phyloP scores from a whole-genome alignment of 2,329 filamentous ascomycete species.

The Diaporthe nobilis region DNA sequence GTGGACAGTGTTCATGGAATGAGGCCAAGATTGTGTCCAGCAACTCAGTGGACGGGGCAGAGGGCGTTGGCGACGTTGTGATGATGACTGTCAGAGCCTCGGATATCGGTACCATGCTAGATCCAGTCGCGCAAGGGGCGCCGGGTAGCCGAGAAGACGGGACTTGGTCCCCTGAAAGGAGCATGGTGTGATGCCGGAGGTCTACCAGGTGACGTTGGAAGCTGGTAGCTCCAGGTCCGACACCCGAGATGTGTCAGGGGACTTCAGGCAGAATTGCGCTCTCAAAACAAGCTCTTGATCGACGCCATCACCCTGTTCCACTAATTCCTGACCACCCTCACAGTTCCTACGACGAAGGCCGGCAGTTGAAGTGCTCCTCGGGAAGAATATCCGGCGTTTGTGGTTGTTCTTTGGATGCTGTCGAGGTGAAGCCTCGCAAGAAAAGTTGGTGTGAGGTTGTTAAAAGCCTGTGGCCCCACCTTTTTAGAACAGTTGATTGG shows the following conservation, averaged over 20 bases:
- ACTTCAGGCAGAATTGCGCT: constrained; percentile 36
- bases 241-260: constrained; percentile 23
- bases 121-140: constrained; percentile 29
- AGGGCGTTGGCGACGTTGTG: constrained; percentile 70
- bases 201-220: background rate
- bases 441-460: constrained; percentile 14
- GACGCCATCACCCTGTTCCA: constrained; percentile 20
- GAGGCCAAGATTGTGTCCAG: constrained; percentile 62
- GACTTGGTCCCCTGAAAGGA: background rate
- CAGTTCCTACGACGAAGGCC: background rate
- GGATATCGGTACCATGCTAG: constrained; percentile 19
- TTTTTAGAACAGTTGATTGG: background rate
- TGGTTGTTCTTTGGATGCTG: background rate
- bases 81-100: constrained; percentile 60
- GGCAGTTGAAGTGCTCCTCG: background rate
- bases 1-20: constrained; percentile 59
- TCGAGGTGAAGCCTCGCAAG: background rate
- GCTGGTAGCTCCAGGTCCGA: background rate
- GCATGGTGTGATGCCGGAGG: constrained; percentile 2
- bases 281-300: constrained; percentile 31
- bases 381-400: background rate
- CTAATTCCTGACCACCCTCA: background rate
- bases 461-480: background rate
- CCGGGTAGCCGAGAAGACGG: background rate
- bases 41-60: constrained; percentile 66